Conservation (phyloP, 306 rosid genomes). For the Potentilla sterilis region DNA sequence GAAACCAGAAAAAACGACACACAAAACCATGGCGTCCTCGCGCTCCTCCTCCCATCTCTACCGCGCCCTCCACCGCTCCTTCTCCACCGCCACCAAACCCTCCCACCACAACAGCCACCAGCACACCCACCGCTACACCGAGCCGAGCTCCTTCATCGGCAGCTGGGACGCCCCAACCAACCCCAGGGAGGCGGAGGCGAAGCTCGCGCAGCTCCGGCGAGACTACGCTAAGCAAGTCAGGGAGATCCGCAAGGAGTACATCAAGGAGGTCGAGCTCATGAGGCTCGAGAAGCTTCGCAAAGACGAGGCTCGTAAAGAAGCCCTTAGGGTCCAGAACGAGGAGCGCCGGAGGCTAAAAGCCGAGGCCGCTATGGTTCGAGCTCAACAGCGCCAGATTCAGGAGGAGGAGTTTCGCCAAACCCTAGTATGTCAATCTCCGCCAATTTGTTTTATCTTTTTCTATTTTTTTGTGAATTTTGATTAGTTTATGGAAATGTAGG, state of each 20-base stretch:
- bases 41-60: slow-evolving; percentile 8
- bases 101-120: slow-evolving; percentile 54
- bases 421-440: slow-evolving; percentile 41
- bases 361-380: slow-evolving; percentile 62
- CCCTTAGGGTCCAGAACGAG: slow-evolving; percentile 63
- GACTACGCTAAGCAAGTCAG: slow-evolving; percentile 78
- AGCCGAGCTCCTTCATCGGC: slow-evolving; percentile 47
- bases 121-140: slow-evolving; percentile 48
- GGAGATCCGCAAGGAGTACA: slow-evolving; percentile 66
- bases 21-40: slow-evolving; percentile 24
- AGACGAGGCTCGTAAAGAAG: slow-evolving; percentile 63
- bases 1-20: background rate
- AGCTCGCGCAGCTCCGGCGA: slow-evolving; percentile 57
- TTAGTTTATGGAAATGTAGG: background rate
- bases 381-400: slow-evolving; percentile 59
- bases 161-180: slow-evolving; percentile 71
- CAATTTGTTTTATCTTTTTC: background rate
- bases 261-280: slow-evolving; percentile 60
- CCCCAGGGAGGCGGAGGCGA: slow-evolving; percentile 68
- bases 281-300: slow-evolving; percentile 60
- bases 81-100: slow-evolving; percentile 36
- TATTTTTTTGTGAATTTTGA: background rate
- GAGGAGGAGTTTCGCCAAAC: slow-evolving; percentile 64
- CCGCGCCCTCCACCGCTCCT: slow-evolving; percentile 31
- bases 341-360: slow-evolving; percentile 72